These are phyloP conservation scores for Suhomyces yuchorum DNA, from an alignment of 1,139 yeast species.

Conservation along the genomic window DNA sequence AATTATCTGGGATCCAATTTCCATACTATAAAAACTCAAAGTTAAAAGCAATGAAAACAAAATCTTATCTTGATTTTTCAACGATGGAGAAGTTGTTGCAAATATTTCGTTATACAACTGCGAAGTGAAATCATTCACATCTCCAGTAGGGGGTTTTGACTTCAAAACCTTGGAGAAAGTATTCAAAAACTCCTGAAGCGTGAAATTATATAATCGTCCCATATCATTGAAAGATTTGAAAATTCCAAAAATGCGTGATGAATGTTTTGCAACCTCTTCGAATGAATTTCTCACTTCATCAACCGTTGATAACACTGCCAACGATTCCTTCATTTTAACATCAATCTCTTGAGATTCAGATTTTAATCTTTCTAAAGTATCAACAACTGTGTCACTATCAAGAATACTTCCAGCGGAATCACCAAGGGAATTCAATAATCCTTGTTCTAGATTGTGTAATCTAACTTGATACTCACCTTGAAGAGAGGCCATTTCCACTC, in stretches of 20 bases:
- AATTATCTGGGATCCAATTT: constrained; percentile 29
- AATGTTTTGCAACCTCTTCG: constrained; percentile 55
- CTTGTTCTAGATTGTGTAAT: constrained; percentile 60
- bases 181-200: constrained; percentile 49
- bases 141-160: constrained; percentile 5
- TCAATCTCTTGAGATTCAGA: constrained; percentile 59
- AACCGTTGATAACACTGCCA: constrained; percentile 54
- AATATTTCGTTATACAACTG: constrained; percentile 47
- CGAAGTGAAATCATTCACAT: constrained; percentile 15
- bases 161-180: constrained; percentile 45
- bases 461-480: constrained; percentile 62
- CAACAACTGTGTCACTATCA: constrained; percentile 64
- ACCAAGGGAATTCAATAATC: constrained; percentile 59
- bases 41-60: constrained; percentile 47
- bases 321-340: constrained; percentile 55
- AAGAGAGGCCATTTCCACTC: constrained; percentile 53
- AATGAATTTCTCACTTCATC: constrained; percentile 51
- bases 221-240: constrained; percentile 45
- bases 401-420: constrained; percentile 63
- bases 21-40: constrained; percentile 27
- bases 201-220: constrained; percentile 58
- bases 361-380: constrained; percentile 66
- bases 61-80: constrained; percentile 51
- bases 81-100: constrained; percentile 48
- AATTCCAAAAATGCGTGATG: constrained; percentile 52